Conservation (phyloP, 2,329 filamentous ascomycete species). For the Alternaria panax region DNA sequence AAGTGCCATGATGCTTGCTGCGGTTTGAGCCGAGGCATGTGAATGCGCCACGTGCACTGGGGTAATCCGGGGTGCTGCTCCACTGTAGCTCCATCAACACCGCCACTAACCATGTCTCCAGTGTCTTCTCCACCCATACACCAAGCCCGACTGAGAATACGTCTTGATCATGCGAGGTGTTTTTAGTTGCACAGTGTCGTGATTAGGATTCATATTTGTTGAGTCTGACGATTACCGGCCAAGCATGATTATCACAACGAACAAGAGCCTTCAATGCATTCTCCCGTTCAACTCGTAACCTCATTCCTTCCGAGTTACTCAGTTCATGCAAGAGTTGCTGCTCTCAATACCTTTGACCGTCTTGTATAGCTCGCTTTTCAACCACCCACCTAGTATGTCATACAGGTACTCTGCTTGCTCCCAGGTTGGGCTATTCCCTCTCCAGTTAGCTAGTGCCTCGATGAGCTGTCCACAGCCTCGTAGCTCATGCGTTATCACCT, state of each 20-base stretch:
- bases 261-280: background rate
- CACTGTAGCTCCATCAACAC: background rate
- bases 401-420: constrained; percentile 43
- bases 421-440: constrained; percentile 19
- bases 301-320: background rate
- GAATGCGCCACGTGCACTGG: constrained; percentile 26
- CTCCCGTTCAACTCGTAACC: background rate
- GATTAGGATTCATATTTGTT: background rate
- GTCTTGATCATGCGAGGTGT: no score
- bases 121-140: background rate
- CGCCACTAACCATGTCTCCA: background rate
- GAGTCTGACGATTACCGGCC: background rate
- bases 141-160: no score
- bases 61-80: constrained; percentile 23
- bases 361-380: constrained; percentile 43
- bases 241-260: background rate
- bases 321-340: background rate
- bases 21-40: constrained; percentile 36
- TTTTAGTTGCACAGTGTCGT: rapidly evolving
- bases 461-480: constrained; percentile 39
- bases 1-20: constrained; percentile 18
- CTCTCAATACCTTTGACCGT: constrained; percentile 36
- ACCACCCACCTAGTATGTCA: constrained; percentile 42
- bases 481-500: constrained; percentile 40
- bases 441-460: constrained; percentile 40